Evolutionary conservation across 768 basidiomycete species (phyloP), one percentile per base, ranked within the genome.

Genomic region (Auriculariales sp.): DNA sequence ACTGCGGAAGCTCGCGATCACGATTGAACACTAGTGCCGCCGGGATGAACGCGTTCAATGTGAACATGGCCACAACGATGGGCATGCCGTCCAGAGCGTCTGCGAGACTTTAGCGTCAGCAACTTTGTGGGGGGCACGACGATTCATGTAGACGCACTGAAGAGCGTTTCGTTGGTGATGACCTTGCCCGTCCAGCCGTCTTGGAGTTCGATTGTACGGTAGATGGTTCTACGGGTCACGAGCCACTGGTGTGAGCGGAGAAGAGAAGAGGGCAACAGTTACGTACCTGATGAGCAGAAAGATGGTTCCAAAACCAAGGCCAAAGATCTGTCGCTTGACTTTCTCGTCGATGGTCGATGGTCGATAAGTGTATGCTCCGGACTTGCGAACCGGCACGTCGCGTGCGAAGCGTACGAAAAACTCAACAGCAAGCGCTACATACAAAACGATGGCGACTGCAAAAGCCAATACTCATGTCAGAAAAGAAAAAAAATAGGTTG

Each of bases 151-250:
- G 46, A 60, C 65, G n/a, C 44, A 65, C 70, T 69, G 63, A 75
- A 74, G 47, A 66, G 68, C 3, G 71, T 48, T 55, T 80, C 59
- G 1, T 71, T 75, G 1, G 59, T 56, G 48, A 76, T 75, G 48
- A 79, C 65, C 15, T 63, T 59, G 7, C 77, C 76, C 24, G 56
- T 58, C 74, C 75, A 78, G 0, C 76, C 73, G 50, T 72, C 69
- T 9, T 64, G 54, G 1, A 78, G 64, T 59, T 77, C 75, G 51
- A 74, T 65, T 3, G 68, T 71, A 49, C 76, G 71, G 56, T 78
- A 78, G 2, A 78, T 58, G 19, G 71, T 65, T 28, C 73, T 77
- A 49, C 28, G 15, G 4, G 17, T n/a, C 22, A 28, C 24, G 32
- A 46, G 12, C n/a, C 11, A 28, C 19, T 9, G 5, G 5, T 25